Conservation (phyloP, 2,329 filamentous ascomycete genomes). For the Hypoxylon sp. region DNA sequence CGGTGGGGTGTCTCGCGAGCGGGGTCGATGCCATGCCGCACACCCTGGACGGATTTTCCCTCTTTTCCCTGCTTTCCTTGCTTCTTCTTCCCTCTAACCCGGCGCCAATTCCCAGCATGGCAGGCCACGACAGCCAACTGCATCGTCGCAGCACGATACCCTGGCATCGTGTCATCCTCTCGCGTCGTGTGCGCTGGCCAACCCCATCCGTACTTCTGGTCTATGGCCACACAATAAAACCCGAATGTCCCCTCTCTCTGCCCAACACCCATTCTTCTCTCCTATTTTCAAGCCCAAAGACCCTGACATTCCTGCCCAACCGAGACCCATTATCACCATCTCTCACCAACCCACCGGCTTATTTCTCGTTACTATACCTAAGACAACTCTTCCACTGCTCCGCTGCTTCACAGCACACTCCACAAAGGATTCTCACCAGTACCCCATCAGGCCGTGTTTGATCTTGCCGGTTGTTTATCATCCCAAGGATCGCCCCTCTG, state of each 20-base stretch:
- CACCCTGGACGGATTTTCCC: constrained; percentile 8
- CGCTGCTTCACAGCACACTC: constrained; percentile 29
- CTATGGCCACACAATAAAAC: constrained; percentile 57
- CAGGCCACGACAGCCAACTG: constrained; percentile 38
- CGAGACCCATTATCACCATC: constrained; percentile 38
- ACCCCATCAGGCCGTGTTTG: constrained; percentile 38
- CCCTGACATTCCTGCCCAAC: constrained; percentile 49
- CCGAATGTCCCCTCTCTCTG: constrained; percentile 56
- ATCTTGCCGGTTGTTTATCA: constrained; percentile 39
- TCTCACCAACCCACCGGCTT: constrained; percentile 31
- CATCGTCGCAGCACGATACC: constrained; percentile 34
- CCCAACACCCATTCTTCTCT: constrained; percentile 49
- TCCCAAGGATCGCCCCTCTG: constrained; percentile 38
- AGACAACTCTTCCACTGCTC: constrained; percentile 24
- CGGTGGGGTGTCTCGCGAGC: constrained; percentile 18
- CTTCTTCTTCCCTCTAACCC: constrained; percentile 22
- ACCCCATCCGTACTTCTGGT: constrained; percentile 41
- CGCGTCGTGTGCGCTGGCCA: constrained; percentile 38
- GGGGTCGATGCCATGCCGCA: constrained; percentile 28
- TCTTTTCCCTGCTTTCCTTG: constrained; percentile 10
- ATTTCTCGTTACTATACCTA: constrained; percentile 39
- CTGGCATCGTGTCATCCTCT: constrained; percentile 38
- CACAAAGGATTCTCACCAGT: constrained; percentile 30
- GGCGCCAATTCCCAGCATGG: constrained; percentile 30
- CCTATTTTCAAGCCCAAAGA: constrained; percentile 49